Conservation (phyloP, 169 alveolate species). For the Toxoplasma gondii region DNA sequence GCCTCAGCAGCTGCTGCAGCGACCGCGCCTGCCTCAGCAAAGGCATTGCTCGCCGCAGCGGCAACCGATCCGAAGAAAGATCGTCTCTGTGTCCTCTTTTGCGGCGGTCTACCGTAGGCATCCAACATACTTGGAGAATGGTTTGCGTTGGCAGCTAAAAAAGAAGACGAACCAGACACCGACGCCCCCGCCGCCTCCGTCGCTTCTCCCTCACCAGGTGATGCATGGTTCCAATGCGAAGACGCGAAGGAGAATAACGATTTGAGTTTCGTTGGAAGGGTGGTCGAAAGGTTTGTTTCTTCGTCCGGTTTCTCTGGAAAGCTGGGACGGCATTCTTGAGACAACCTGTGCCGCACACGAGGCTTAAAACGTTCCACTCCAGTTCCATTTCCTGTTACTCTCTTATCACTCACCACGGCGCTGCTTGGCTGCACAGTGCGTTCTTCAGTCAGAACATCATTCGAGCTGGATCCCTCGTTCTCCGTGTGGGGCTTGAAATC, state of each 20-base stretch:
- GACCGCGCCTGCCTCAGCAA: constrained; percentile 24
- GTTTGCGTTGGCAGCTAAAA: not conserved
- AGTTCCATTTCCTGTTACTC: not conserved
- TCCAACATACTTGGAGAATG: not conserved
- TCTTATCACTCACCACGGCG: no score
- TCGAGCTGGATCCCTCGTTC: not conserved
- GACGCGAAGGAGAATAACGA: not conserved
- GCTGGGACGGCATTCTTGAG: not conserved
- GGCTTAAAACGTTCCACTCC: not conserved
- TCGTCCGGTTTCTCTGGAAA: not conserved
- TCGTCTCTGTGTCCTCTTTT: not conserved
- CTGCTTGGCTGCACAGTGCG: not conserved
- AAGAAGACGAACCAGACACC: not conserved
- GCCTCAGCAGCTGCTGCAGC: constrained; percentile 40
- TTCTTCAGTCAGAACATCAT: not conserved
- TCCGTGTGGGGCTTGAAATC: not conserved
- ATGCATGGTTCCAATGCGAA: not conserved
- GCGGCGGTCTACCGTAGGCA: not conserved
- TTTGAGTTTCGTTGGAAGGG: not conserved
- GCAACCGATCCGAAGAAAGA: constrained; percentile 17
- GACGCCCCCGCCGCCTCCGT: not conserved
- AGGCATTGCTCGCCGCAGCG: constrained; percentile 1
- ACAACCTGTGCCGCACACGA: not conserved
- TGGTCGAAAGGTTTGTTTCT: not conserved
- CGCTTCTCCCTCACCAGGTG: not conserved